Conservation (phyloP, 257 asterid genomes). For the Mitragyna speciosa region DNA sequence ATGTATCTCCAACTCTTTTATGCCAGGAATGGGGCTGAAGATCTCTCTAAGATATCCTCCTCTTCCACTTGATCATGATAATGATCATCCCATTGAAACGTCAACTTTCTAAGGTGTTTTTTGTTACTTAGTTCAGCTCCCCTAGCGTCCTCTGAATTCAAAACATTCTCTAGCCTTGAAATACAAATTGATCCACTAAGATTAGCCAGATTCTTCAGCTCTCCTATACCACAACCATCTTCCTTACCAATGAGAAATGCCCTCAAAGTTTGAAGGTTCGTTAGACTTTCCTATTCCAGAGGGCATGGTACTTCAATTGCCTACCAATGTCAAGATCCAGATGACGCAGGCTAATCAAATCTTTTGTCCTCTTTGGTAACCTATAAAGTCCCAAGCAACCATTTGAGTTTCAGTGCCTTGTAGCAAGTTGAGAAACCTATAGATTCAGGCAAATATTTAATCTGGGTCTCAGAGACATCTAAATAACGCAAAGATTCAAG, state of each 20-base stretch:
- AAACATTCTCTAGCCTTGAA: slow-evolving; percentile 23
- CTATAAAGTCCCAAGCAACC: neutral
- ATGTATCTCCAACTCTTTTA: neutral
- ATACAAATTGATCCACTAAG: slow-evolving; percentile 28
- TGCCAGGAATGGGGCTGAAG: neutral
- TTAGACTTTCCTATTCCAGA: slow-evolving; percentile 25
- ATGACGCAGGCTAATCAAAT: slow-evolving; percentile 21
- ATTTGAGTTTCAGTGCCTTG: neutral
- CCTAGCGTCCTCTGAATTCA: slow-evolving; percentile 10
- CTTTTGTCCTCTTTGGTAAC: slow-evolving; percentile 16
- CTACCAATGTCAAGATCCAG: slow-evolving; percentile 21
- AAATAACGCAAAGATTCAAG: neutral
- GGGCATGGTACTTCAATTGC: slow-evolving; percentile 23
- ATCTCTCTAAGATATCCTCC: neutral
- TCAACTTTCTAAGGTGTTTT: neutral
- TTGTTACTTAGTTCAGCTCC: slow-evolving; percentile 6
- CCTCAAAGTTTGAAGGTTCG: slow-evolving; percentile 19
- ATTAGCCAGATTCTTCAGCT: slow-evolving; percentile 21
- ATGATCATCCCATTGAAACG: neutral
- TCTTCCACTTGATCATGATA: neutral
- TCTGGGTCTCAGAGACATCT: neutral
- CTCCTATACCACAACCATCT: slow-evolving; percentile 19
- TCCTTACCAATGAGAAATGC: slow-evolving; percentile 22
- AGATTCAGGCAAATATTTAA: neutral
- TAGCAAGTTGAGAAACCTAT: neutral